Percentiles rank a stretch among this genome's conserved stretches.
phyloP scores from a whole-genome alignment of 345 rosid species.

The Citrus trifoliata region DNA sequence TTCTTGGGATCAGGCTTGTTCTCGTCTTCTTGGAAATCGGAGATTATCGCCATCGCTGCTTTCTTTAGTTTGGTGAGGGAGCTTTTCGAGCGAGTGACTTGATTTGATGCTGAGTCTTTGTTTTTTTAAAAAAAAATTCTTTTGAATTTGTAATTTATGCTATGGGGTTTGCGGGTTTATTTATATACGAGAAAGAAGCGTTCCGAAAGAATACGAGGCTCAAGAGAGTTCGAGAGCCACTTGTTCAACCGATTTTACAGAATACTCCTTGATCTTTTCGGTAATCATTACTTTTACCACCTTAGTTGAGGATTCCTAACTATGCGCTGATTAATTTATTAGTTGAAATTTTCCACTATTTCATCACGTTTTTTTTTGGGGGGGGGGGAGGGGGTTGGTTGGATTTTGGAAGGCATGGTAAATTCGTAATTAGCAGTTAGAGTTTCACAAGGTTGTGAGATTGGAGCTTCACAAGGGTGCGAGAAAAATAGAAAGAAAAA shows the following conservation, averaged over 20 bases:
- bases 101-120: background rate
- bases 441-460: no score
- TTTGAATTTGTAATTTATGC: no score
- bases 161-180: background rate
- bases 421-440: no score
- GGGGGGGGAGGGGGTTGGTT: rapidly evolving
- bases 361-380: background rate
- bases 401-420: no score
- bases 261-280: slow-evolving; percentile 47
- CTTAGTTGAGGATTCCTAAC: background rate
- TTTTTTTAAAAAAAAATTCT: no score
- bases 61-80: background rate
- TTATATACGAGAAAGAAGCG: background rate
- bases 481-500: no score
- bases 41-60: slow-evolving; percentile 71
- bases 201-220: background rate
- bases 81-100: background rate
- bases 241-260: slow-evolving; percentile 23
- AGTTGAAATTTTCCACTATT: background rate
- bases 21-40: slow-evolving; percentile 70
- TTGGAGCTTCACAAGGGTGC: no score
- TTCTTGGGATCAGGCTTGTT: slow-evolving; percentile 4
- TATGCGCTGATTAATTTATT: background rate
- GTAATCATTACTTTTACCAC: slow-evolving; percentile 31
- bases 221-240: slow-evolving; percentile 15